Evolutionary conservation across 2,329 filamentous ascomycete species (phyloP).

Genomic region (Phyllosticta citriasiana): DNA sequence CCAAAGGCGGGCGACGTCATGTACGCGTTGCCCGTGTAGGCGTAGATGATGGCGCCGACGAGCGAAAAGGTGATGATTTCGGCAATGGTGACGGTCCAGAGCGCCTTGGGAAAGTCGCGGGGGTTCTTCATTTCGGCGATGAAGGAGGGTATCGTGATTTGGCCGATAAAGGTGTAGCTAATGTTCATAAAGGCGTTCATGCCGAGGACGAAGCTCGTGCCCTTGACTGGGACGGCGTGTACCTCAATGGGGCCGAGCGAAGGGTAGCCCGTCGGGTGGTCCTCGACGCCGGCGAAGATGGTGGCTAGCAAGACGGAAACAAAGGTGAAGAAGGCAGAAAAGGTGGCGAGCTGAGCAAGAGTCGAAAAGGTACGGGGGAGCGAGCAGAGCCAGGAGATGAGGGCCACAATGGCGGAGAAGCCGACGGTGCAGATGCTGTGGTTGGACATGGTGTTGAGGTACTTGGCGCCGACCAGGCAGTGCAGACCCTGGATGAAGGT

Average conservation of each 20-base stretch:
- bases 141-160: conserved; percentile 88
- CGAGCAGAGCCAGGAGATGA: conserved; percentile 69
- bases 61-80: conserved; percentile 80
- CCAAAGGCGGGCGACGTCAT: conserved; percentile 82
- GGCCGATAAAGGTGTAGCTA: conserved; percentile 90
- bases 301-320: conserved; percentile 76
- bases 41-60: conserved; percentile 72
- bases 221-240: conserved; percentile 53
- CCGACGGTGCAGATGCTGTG: conserved; percentile 65
- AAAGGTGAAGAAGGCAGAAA: conserved; percentile 81
- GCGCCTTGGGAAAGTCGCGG: conserved; percentile 81
- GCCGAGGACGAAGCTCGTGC: conserved; percentile 70
- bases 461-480: conserved; percentile 74
- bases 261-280: conserved; percentile 57
- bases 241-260: conserved; percentile 53
- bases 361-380: conserved; percentile 77
- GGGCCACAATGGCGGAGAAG: conserved; percentile 63
- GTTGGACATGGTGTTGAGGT: conserved; percentile 78
- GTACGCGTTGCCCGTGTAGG: conserved; percentile 83
- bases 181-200: conserved; percentile 92
- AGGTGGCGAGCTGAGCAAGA: conserved; percentile 67
- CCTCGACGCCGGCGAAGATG: conserved; percentile 69
- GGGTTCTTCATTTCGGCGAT: conserved; percentile 84
- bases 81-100: conserved; percentile 82
- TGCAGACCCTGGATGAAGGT: conserved; percentile 80